These are phyloP conservation scores for Saccharata proteae DNA, from an alignment of 2,329 filamentous ascomycete genomes.

Conservation along the genomic window DNA sequence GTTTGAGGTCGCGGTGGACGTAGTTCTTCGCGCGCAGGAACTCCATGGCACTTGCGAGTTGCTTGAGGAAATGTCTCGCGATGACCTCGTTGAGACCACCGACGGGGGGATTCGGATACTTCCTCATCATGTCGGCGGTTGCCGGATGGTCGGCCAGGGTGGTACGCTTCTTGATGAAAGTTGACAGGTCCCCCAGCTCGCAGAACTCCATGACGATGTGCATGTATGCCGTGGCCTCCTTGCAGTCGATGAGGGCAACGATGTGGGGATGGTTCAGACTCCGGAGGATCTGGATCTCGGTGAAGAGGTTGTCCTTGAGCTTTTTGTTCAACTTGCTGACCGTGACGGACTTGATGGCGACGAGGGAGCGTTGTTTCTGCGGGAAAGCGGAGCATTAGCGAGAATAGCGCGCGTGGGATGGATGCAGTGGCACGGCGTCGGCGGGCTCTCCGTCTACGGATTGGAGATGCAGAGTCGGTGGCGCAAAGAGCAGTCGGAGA, in stretches of 20 bases:
- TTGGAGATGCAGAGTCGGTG: too few species aligned
- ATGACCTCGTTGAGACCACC: conserved; percentile 96
- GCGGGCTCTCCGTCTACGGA: too few species aligned
- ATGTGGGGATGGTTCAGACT: conserved; percentile 92
- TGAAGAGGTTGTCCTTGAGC: conserved; percentile 88
- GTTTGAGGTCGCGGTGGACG: conserved; percentile 94
- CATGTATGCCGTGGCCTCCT: conserved; percentile 77
- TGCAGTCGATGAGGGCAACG: conserved; percentile 87
- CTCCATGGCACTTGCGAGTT: conserved; percentile 80
- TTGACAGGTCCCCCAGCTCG: conserved; percentile 82
- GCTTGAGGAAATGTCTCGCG: conserved; percentile 89
- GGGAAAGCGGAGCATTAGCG: conserved; percentile 14
- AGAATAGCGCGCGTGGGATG: background rate
- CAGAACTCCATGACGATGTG: conserved; percentile 99
- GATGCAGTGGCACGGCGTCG: background rate
- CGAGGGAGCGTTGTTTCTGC: conserved; percentile 66
- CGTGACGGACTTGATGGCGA: conserved; percentile 95
- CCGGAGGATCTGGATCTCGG: conserved; percentile 92
- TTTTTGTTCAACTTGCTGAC: conserved; percentile 85
- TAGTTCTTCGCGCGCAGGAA: conserved; percentile 78
- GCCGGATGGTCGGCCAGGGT: conserved; percentile 67
- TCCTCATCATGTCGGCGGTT: conserved; percentile 80
- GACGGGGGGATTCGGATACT: conserved; percentile 73
- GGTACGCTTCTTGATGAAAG: conserved; percentile 91
- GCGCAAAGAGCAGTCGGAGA: background rate